These are phyloP conservation scores for Raphanus raphanistrum DNA, from an alignment of 345 rosid genomes.

Conservation along the genomic window DNA sequence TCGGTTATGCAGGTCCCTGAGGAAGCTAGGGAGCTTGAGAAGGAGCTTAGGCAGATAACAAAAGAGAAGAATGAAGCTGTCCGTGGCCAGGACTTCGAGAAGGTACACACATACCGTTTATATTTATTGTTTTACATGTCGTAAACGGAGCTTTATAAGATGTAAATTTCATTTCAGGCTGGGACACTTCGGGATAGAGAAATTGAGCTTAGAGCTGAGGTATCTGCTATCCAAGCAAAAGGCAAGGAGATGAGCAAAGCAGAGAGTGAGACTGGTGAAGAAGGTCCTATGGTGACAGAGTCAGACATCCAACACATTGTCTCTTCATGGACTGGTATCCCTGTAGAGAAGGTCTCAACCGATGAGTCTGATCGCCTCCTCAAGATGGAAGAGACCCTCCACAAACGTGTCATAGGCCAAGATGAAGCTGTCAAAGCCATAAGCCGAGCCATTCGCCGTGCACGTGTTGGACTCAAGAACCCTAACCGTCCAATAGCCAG, in stretches of 20 bases:
- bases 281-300: conserved; percentile 79
- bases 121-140: not conserved
- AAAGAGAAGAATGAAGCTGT: conserved; percentile 98
- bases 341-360: conserved; percentile 87
- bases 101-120: conserved; percentile 47
- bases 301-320: conserved; percentile 91
- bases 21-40: conserved; percentile 97
- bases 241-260: conserved; percentile 98
- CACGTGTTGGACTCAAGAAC: conserved; percentile 62
- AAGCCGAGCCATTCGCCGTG: conserved; percentile 60
- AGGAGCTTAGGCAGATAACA: conserved; percentile 87
- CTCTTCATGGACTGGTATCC: conserved; percentile 95
- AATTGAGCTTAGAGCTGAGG: conserved; percentile 92
- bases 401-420: conserved; percentile 88
- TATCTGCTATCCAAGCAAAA: conserved; percentile 75
- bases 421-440: conserved; percentile 91
- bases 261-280: conserved; percentile 86
- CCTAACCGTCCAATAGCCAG: conserved; percentile 67
- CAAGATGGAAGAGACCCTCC: conserved; percentile 94
- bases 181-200: conserved; percentile 92
- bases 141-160: not conserved
- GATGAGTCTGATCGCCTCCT: conserved; percentile 93
- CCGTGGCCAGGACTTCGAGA: conserved; percentile 91
- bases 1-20: conserved; percentile 70
- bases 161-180: conserved; percentile 54